Evolutionary conservation across 164 flowering plant genomes (phyloP), one percentile per base, ranked within the genome.

Genomic region (Stephania japonica): DNA sequence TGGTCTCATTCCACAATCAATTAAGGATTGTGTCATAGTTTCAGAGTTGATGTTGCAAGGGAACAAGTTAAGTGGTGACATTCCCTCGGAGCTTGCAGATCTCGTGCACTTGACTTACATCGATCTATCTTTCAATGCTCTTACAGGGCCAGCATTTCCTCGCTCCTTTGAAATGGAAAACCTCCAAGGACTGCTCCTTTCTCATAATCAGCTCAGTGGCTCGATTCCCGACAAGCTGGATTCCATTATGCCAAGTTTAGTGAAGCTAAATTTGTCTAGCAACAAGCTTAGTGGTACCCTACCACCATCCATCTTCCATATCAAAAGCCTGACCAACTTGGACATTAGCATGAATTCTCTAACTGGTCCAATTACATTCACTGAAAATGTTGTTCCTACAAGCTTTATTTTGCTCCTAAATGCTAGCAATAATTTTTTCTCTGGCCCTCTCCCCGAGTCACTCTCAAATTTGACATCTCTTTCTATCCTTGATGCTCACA

Each of bases 131-230:
- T 80, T 70, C 76, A 89, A 89, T 76, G 68, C 65, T 66, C 71
- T 89, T 5, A 72, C 84, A 27, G 89, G 89, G 16, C 81, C 80
- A 0, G 70, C 79, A n/a, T 42, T 81, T 44, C 86, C 88, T 42
- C 69, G 68, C 25, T 75, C 78, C 56, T 74, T 82, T 71, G 67
- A 67, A 32, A 70, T 76, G 69, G 75, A 67, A 65, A 84, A 76
- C 47, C 88, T 89, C 68, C 90, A 87, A 75, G 89, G 89, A 21
- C 86, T 89, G 24, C 47, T 79, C 65, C 84, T 89, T 73, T 85
- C 92, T 26, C 78, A 85, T 64, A 89, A 89, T 72, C 75, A 76
- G 21, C 74, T 89, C 25, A 71, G 74, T 56, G 92, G 90, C 47
- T 53, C 79, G 3, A 76, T 89, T 50, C 88, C 90, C 24, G 79